phyloP scores from a whole-genome alignment of 1,284 basidiomycete genomes.

The Rhizoctonia solani region DNA sequence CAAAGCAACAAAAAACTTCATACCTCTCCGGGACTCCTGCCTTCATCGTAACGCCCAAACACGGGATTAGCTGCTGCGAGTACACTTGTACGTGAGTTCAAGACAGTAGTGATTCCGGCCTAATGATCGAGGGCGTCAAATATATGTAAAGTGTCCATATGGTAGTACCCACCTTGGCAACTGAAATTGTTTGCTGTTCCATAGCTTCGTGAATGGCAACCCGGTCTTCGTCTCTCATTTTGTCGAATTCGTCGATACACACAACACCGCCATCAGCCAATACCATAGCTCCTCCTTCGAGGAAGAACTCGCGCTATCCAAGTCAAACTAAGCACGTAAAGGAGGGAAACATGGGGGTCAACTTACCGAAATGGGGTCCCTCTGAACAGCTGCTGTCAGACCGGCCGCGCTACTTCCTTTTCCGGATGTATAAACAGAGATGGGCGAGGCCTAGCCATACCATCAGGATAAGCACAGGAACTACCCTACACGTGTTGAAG shows the following conservation, averaged over 20 bases:
- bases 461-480: too few species aligned
- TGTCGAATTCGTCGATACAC: slow-evolving; percentile 99
- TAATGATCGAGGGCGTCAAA: not conserved
- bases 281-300: slow-evolving; percentile 99
- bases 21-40: slow-evolving; percentile 93
- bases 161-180: slow-evolving; percentile 67
- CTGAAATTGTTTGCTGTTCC: slow-evolving; percentile 99
- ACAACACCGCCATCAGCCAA: slow-evolving; percentile 98
- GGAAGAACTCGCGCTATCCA: slow-evolving; percentile 90
- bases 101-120: slow-evolving; percentile 96
- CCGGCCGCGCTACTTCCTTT: slow-evolving; percentile 98
- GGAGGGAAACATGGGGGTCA: not conserved
- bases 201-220: slow-evolving; percentile 99
- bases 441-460: slow-evolving; percentile 84
- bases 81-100: slow-evolving; percentile 96
- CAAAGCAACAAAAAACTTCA: slow-evolving; percentile 32
- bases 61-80: slow-evolving; percentile 98
- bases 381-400: slow-evolving; percentile 96
- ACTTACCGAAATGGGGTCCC: slow-evolving; percentile 85
- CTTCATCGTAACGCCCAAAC: slow-evolving; percentile 98
- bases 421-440: slow-evolving; percentile 97
- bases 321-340: not conserved
- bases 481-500: too few species aligned
- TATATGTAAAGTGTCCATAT: not conserved
- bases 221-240: slow-evolving; percentile 99